Conservation (phyloP, 495 filamentous ascomycete species). For the Usnea hakonensis region DNA sequence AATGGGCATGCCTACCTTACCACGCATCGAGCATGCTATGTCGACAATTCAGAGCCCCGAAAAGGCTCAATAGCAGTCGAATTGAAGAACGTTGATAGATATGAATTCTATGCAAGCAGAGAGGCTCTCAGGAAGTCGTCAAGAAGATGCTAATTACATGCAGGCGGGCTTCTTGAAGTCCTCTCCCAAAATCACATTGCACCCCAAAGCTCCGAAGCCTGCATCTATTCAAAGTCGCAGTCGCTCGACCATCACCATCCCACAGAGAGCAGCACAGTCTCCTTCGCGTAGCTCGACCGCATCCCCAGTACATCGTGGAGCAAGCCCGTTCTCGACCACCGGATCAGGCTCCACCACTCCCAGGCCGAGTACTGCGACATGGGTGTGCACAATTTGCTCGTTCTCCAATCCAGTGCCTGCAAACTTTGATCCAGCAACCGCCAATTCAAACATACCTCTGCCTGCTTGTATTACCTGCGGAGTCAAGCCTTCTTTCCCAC, state of each 20-base stretch:
- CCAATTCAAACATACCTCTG: slow-evolving; percentile 64
- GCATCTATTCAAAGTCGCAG: slow-evolving; percentile 40
- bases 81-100: slow-evolving; percentile 82
- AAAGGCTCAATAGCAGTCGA: slow-evolving; percentile 79
- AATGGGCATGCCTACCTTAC: slow-evolving; percentile 95
- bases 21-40: slow-evolving; percentile 89
- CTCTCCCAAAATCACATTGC: slow-evolving; percentile 83
- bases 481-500: slow-evolving; percentile 78
- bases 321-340: slow-evolving; percentile 43
- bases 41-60: slow-evolving; percentile 80
- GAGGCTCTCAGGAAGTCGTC: slow-evolving; percentile 5
- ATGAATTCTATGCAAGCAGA: slow-evolving; percentile 71
- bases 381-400: slow-evolving; percentile 95
- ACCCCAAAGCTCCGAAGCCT: slow-evolving; percentile 63
- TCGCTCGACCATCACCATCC: slow-evolving; percentile 9
- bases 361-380: slow-evolving; percentile 58
- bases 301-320: slow-evolving; percentile 42
- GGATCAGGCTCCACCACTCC: slow-evolving; percentile 37
- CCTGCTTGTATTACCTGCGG: slow-evolving; percentile 89
- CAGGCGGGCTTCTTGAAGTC: slow-evolving; percentile 93
- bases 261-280: slow-evolving; percentile 27
- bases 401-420: slow-evolving; percentile 93
- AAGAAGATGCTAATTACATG: slow-evolving; percentile 17
- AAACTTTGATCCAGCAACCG: slow-evolving; percentile 79
- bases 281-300: slow-evolving; percentile 38